Conservation (phyloP, 179 eudicot species). For the Sideroxylon spinosum region DNA sequence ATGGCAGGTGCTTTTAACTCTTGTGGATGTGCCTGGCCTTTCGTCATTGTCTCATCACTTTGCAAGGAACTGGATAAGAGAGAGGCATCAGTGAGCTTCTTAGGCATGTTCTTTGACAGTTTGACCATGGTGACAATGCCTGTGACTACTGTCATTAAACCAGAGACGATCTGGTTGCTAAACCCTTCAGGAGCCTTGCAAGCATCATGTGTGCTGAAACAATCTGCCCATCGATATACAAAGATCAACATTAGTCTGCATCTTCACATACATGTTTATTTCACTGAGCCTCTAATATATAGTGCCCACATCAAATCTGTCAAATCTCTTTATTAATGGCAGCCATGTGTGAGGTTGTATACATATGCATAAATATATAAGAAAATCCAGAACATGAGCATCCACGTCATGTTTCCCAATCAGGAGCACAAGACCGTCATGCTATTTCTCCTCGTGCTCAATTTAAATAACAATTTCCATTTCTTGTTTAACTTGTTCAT, state of each 20-base stretch:
- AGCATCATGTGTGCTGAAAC: slow-evolving; percentile 27
- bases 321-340: not conserved
- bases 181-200: slow-evolving; percentile 38
- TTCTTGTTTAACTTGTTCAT: not conserved
- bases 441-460: not conserved
- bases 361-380: not conserved
- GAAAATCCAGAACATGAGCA: not conserved
- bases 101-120: slow-evolving; percentile 76
- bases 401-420: not conserved
- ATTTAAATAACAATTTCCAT: not conserved
- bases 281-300: not conserved
- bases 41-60: slow-evolving; percentile 30
- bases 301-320: not conserved
- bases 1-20: slow-evolving; percentile 33
- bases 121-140: slow-evolving; percentile 78
- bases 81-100: slow-evolving; percentile 63
- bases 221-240: slow-evolving; percentile 24
- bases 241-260: not conserved
- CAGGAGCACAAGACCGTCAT: not conserved
- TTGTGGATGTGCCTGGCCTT: slow-evolving; percentile 27
- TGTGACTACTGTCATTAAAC: slow-evolving; percentile 80
- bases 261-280: too few species aligned
- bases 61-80: slow-evolving; percentile 46
- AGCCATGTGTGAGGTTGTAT: not conserved
- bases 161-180: slow-evolving; percentile 54